Conservation (phyloP, 2,329 filamentous ascomycete genomes). For the Cadophora malorum region DNA sequence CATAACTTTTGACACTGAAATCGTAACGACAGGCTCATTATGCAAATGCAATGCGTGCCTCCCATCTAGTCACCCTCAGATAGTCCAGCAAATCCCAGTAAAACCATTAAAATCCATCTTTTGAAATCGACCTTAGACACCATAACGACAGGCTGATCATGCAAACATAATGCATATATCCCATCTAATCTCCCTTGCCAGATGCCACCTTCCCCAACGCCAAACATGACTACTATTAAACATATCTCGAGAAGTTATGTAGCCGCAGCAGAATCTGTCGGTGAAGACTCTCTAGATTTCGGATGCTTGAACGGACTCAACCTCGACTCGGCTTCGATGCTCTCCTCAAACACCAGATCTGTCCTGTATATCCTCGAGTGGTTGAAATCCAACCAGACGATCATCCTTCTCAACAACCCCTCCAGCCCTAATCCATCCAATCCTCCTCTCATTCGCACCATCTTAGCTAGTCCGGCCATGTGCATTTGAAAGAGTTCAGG, state of each 20-base stretch:
- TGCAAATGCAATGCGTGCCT: not conserved
- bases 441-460: constrained; percentile 28
- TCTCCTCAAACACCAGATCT: constrained; percentile 19
- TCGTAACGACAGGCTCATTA: constrained; percentile 3
- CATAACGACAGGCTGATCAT: constrained; percentile 5
- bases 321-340: constrained; percentile 18
- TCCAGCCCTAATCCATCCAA: constrained; percentile 20
- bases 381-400: constrained; percentile 28
- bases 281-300: constrained; percentile 1
- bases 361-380: constrained; percentile 22
- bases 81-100: not conserved
- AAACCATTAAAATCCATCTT: not conserved
- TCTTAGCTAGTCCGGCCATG: constrained; percentile 24
- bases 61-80: not conserved
- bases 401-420: constrained; percentile 26
- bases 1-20: not conserved
- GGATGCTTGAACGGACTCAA: constrained; percentile 20
- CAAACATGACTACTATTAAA: not conserved
- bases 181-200: not conserved
- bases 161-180: not conserved
- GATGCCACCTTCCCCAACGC: not conserved
- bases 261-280: not conserved
- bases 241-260: not conserved
- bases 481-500: constrained; percentile 23
- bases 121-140: not conserved